Evolutionary conservation across 345 rosid genomes (phyloP).

Genomic region (Melaleuca quinquenervia): DNA sequence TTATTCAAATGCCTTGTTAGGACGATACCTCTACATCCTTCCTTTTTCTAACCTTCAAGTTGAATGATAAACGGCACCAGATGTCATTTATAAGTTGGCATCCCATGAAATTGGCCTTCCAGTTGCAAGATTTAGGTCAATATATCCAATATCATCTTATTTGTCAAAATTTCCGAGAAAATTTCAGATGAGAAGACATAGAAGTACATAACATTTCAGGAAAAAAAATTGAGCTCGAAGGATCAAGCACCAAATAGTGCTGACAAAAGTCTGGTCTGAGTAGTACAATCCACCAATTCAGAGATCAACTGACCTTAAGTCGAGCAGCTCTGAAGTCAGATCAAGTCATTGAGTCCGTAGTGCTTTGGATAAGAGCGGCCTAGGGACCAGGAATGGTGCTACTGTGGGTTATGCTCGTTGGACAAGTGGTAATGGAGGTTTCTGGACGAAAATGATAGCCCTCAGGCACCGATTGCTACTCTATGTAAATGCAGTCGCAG

Average conservation of each 20-base stretch:
- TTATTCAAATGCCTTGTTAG: rapidly evolving
- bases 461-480: background rate
- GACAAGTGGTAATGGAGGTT: background rate
- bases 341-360: background rate
- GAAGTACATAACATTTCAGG: background rate
- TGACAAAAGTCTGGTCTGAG: background rate
- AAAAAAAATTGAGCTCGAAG: background rate
- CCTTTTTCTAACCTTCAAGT: background rate
- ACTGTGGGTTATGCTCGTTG: background rate
- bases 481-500: background rate
- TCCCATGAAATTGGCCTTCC: background rate
- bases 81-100: background rate
- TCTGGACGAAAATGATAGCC: background rate
- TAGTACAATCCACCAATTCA: rapidly evolving
- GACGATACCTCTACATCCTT: background rate
- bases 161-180: background rate
- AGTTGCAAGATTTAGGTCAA: background rate
- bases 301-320: background rate
- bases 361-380: background rate
- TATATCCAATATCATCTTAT: background rate
- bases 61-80: background rate
- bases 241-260: background rate
- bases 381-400: background rate
- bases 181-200: background rate
- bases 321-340: background rate